phyloP scores from a whole-genome alignment of 2,329 filamentous ascomycete species.

The Trichoderma semiorbis region DNA sequence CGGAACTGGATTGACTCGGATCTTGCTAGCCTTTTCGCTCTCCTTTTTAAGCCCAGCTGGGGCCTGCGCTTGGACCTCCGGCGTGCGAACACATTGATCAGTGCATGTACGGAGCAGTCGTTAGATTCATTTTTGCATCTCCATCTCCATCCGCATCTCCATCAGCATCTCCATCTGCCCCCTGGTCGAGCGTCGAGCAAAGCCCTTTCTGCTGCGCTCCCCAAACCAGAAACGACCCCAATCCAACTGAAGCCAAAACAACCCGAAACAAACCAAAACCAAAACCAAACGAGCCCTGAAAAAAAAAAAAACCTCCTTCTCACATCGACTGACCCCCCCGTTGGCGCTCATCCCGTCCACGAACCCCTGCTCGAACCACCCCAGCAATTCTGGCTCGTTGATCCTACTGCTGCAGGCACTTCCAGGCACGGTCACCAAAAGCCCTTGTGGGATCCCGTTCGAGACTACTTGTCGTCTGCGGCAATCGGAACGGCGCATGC shows the following conservation, averaged over 20 bases:
- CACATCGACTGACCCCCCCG: slow-evolving; percentile 5
- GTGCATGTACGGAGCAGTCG: not conserved
- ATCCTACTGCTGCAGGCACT: slow-evolving; percentile 18
- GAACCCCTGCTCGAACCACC: slow-evolving; percentile 8
- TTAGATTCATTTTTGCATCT: not conserved
- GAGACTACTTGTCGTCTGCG: slow-evolving; percentile 12
- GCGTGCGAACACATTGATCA: not conserved
- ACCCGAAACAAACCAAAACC: not conserved
- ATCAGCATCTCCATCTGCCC: not conserved
- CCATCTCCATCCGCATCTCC: not conserved
- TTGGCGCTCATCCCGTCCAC: slow-evolving; percentile 3
- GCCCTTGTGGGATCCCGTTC: slow-evolving; percentile 16
- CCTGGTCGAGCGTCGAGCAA: slow-evolving; percentile 11
- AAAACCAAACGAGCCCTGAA: not conserved
- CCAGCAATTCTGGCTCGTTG: slow-evolving; percentile 10
- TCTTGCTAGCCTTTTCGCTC: not conserved
- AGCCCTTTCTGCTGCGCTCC: slow-evolving; percentile 10
- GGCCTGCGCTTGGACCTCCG: slow-evolving; percentile 5
- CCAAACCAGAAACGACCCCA: not conserved
- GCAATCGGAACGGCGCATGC: slow-evolving; percentile 12
- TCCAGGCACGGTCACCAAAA: slow-evolving; percentile 13
- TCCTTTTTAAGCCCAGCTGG: not conserved
- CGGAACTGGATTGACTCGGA: not conserved
- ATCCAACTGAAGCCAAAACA: not conserved
- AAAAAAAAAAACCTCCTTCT: not conserved